These are phyloP conservation scores for Mycocentrospora acerina DNA, from an alignment of 2,329 filamentous ascomycete genomes.

Conservation along the genomic window DNA sequence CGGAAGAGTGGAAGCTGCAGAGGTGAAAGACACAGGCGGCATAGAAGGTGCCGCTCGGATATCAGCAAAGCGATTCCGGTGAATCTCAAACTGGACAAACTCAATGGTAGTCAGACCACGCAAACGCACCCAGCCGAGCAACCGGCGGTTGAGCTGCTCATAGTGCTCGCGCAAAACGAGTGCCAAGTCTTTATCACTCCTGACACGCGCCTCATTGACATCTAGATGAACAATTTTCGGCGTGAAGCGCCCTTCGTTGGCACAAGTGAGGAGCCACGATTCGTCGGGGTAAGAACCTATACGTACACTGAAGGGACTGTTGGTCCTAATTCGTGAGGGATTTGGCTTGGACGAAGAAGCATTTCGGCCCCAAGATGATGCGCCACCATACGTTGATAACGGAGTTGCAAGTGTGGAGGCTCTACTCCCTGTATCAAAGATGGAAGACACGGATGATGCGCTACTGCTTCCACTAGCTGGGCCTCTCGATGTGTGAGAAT, in stretches of 20 bases:
- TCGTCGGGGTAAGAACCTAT: slow-evolving; percentile 24
- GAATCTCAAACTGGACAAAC: slow-evolving; percentile 45
- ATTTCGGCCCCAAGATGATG: slow-evolving; percentile 18
- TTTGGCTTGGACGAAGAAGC: slow-evolving; percentile 25
- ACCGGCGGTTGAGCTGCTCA: slow-evolving; percentile 33
- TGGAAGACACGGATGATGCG: slow-evolving; percentile 26
- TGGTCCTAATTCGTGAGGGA: slow-evolving; percentile 20
- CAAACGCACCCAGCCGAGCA: slow-evolving; percentile 35
- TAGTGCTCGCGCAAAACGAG: slow-evolving; percentile 38
- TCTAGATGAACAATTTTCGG: slow-evolving; percentile 43
- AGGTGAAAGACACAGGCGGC: slow-evolving; percentile 24
- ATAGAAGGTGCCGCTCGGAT: slow-evolving; percentile 42
- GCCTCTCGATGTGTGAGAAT: slow-evolving; percentile 24
- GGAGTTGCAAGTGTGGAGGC: slow-evolving; percentile 31
- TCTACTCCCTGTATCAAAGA: slow-evolving; percentile 29
- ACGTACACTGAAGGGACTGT: slow-evolving; percentile 27
- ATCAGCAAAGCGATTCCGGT: slow-evolving; percentile 44
- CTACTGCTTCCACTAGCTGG: slow-evolving; percentile 25
- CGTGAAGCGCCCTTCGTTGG: slow-evolving; percentile 40
- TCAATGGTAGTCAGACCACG: slow-evolving; percentile 41
- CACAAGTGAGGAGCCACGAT: slow-evolving; percentile 42
- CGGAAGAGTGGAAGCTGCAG: slow-evolving; percentile 9
- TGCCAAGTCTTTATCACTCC: slow-evolving; percentile 40
- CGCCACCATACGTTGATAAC: slow-evolving; percentile 29
- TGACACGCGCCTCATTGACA: slow-evolving; percentile 33